A percentile compares a stretch with the other conserved stretches of the same genome.
Conservation (phyloP, 1,284 basidiomycete genomes). For the Marasmius sp. region DNA sequence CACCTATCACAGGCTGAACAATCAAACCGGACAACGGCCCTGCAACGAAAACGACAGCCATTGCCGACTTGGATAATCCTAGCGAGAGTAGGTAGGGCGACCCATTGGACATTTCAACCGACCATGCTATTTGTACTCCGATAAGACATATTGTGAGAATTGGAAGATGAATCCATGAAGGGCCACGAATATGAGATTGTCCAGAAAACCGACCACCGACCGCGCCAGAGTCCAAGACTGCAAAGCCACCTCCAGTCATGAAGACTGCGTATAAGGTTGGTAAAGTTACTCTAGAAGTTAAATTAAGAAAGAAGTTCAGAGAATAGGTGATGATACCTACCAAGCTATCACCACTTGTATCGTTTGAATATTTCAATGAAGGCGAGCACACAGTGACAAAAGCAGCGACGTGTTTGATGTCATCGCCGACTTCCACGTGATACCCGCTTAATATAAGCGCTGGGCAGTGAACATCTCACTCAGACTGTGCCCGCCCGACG, state of each 20-base stretch:
- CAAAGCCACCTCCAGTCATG: slow-evolving; percentile 19
- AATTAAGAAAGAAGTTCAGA: neutral
- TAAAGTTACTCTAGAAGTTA: neutral
- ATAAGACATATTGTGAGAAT: slow-evolving; percentile 75
- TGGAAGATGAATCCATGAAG: slow-evolving; percentile 64
- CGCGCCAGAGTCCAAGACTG: slow-evolving; percentile 4
- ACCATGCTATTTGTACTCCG: slow-evolving; percentile 87
- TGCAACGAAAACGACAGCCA: slow-evolving; percentile 92
- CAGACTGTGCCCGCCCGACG: too few relatives aligned
- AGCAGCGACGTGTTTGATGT: too few relatives aligned
- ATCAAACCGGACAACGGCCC: slow-evolving; percentile 91
- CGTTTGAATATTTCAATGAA: neutral
- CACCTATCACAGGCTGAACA: slow-evolving; percentile 89
- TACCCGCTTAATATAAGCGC: too few relatives aligned
- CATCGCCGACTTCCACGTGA: too few relatives aligned
- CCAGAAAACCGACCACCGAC: slow-evolving; percentile 14
- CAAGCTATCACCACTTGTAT: neutral
- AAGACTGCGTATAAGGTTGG: neutral
- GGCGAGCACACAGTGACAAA: neutral
- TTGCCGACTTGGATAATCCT: slow-evolving; percentile 83
- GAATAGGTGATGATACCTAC: neutral
- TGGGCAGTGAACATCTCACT: too few relatives aligned
- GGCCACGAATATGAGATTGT: slow-evolving; percentile 52
- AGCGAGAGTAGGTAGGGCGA: slow-evolving; percentile 92
- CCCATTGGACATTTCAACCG: slow-evolving; percentile 91